A percentile compares a stretch with the other conserved stretches of the same genome.
These are phyloP conservation scores for Neodidymelliopsis sp. DNA, from an alignment of 2,329 filamentous ascomycete species.

Conservation along the genomic window DNA sequence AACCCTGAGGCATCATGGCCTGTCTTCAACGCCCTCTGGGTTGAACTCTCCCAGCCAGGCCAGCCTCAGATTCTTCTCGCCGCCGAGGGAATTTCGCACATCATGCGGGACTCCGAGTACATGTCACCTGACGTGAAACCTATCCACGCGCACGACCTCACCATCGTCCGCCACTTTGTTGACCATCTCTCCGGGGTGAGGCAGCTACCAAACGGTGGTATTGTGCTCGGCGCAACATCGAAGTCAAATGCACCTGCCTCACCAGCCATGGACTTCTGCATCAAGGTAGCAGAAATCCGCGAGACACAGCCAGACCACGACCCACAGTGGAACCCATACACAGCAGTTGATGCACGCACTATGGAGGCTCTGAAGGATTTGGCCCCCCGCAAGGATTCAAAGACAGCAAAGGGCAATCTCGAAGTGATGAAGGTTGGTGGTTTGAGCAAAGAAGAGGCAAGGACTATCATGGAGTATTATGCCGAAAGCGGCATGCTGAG, in stretches of 20 bases:
- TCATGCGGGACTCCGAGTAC: conserved; percentile 82
- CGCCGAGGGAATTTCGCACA: conserved; percentile 80
- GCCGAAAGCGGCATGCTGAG: conserved; percentile 83
- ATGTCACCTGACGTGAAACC: conserved; percentile 71
- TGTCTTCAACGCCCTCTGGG: conserved; percentile 81
- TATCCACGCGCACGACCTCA: conserved; percentile 87
- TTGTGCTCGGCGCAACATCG: conserved; percentile 77
- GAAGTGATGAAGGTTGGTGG: conserved; percentile 67
- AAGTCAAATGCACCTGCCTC: conserved; percentile 72
- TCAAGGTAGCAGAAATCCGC: conserved; percentile 60
- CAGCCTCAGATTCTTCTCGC: conserved; percentile 74
- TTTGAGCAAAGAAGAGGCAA: conserved; percentile 76
- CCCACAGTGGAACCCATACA: conserved; percentile 60
- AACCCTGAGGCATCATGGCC: conserved; percentile 82
- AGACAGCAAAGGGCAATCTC: conserved; percentile 41
- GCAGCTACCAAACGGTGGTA: conserved; percentile 74
- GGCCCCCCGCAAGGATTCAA: too few relatives aligned
- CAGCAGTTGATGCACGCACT: conserved; percentile 60
- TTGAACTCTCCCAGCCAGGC: conserved; percentile 70
- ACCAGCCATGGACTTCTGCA: conserved; percentile 72
- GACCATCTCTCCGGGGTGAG: conserved; percentile 65
- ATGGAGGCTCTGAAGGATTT: conserved; percentile 56
- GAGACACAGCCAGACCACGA: conserved; percentile 45
- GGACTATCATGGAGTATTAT: conserved; percentile 90
- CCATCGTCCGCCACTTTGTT: conserved; percentile 76